Base-by-base conservation (phyloP, 2,329 filamentous ascomycete species). In the Pyricularia grisea region DNA sequence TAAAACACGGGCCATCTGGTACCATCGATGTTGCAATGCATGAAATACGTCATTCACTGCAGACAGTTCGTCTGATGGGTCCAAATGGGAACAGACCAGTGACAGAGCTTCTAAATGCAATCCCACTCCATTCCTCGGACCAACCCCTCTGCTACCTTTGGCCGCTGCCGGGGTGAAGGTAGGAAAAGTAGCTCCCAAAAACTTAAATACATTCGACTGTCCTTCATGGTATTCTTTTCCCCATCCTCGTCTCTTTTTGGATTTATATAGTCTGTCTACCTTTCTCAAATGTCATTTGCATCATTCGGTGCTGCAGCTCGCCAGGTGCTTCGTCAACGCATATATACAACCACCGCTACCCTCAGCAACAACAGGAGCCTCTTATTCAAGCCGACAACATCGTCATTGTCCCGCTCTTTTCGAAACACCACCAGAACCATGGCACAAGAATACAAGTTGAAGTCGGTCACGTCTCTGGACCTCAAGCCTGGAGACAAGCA, bases 401-500 rank as follows among this genome's bases (percentile, higher is more conserved):
- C 25, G 12, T 11, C 9, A 28, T 4, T 17, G 30, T 61, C 58
- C 1, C 58, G 11, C 20, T 27, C 5, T 14, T 61, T 23, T 23
- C 5, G 25, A 63, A 63, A 14, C 3, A 27, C 60, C 27, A 28
- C 60, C 25, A 63, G 67, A 31, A 36, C 77, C 73, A 88, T 88
- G 85, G 80, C 83, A 66, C 80, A 85, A 69, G 85, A 88, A 74
- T 90, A 85, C 77, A 89, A 87, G 76, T 87, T 97, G 76, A 96
- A 95, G 79, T 91, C 86, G 76, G 81, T 97, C 71, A 85, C 86
- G 65, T 90, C 90, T 74, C 84, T 97, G 69, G 86, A 90, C 72
- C 82, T 98, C 72, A 87, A 90, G 77, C 88, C 90, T 33, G 90
- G 92, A 25, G 90, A 95, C 73, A 98, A 97, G 83, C 85, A 90